Conservation (phyloP, 2,329 filamentous ascomycete genomes). For the Exophiala sideris region DNA sequence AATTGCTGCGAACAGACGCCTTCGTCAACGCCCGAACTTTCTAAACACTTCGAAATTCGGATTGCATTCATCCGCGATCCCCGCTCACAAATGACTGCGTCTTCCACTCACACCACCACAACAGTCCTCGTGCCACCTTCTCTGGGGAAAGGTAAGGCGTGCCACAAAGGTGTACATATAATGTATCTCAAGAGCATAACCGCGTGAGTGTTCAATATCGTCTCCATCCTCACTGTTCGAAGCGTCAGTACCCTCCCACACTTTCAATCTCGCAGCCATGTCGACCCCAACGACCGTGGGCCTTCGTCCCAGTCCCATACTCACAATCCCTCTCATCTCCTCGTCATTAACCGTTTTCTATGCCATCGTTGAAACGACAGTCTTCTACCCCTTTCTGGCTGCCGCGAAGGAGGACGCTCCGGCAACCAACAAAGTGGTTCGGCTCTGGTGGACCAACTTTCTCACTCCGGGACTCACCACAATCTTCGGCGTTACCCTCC, state of each 20-base stretch:
- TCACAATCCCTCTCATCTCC: conserved; percentile 14
- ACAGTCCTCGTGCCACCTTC: no score
- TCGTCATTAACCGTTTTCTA: conserved; percentile 19
- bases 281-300: conserved; percentile 14
- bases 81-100: no score
- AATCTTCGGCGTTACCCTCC: conserved; percentile 9
- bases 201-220: neutral
- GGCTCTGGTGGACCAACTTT: conserved; percentile 12
- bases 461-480: conserved; percentile 6
- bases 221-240: neutral
- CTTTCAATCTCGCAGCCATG: conserved; percentile 1
- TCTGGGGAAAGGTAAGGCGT: no score
- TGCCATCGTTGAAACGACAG: conserved; percentile 11
- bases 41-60: no score
- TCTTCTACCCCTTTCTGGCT: conserved; percentile 13
- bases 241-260: neutral
- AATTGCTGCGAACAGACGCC: no score
- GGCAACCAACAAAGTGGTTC: conserved; percentile 4
- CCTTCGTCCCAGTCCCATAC: conserved; percentile 4
- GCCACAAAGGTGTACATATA: no score
- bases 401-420: conserved; percentile 9
- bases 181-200: no score
- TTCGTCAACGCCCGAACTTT: no score
- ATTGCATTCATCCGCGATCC: no score
- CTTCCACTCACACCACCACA: no score